These are phyloP conservation scores for Cercis canadensis DNA, from an alignment of 306 rosid genomes.

Conservation along the genomic window DNA sequence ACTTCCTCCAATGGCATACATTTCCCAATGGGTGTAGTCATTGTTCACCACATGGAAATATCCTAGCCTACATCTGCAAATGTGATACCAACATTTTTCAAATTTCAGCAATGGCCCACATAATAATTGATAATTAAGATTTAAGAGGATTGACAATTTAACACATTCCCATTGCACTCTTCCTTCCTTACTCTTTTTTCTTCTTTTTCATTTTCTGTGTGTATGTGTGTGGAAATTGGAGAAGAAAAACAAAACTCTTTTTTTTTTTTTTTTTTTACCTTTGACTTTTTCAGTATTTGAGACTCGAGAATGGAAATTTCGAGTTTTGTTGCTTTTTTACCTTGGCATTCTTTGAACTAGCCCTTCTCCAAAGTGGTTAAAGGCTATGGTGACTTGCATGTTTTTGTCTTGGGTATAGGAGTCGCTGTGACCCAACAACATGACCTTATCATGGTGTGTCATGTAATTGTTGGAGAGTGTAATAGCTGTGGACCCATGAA, in stretches of 20 bases:
- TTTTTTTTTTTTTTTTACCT: too few relatives aligned
- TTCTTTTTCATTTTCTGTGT: too few relatives aligned
- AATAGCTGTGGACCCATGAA: constrained; percentile 82
- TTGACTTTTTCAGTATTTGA: too few relatives aligned
- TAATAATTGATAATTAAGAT: neutral
- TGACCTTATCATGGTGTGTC: constrained; percentile 97
- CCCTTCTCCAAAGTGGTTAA: constrained; percentile 97
- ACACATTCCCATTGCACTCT: too few relatives aligned
- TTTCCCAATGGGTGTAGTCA: constrained; percentile 99
- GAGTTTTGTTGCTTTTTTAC: constrained; percentile 40
- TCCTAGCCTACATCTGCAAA: constrained; percentile 89
- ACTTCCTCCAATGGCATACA: constrained; percentile 99
- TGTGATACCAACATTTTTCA: constrained; percentile 7
- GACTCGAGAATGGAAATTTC: too few relatives aligned
- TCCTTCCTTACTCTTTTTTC: too few relatives aligned
- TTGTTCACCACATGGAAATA: constrained; percentile 98
- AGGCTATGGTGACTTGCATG: constrained; percentile 96
- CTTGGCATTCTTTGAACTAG: constrained; percentile 98
- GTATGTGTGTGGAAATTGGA: too few relatives aligned
- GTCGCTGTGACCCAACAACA: constrained; percentile 93
- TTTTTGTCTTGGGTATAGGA: constrained; percentile 79
- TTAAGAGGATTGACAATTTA: neutral
- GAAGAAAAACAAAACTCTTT: too few relatives aligned
- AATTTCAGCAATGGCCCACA: constrained; percentile 40
- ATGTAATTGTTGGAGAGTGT: constrained; percentile 93